Conservation (phyloP, 208 protist genomes). For the Endotrypanum monterogeii region DNA sequence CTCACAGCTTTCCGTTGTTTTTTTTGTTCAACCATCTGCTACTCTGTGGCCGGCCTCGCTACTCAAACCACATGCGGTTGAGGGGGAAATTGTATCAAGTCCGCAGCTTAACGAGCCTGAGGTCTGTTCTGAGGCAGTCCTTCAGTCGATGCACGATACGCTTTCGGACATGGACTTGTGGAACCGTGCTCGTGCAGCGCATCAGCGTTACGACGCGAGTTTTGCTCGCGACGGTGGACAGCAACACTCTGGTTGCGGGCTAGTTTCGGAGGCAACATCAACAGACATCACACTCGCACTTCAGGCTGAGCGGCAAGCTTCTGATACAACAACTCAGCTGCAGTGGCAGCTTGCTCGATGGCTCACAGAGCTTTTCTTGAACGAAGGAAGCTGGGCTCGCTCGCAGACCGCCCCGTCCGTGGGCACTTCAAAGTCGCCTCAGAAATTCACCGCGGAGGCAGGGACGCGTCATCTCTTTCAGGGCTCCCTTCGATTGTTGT, state of each 20-base stretch:
- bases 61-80: conserved; percentile 25
- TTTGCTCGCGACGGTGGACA: conserved; percentile 12
- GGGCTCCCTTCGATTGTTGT: conserved; percentile 6
- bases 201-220: conserved; percentile 29
- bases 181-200: conserved; percentile 27
- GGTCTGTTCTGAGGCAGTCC: conserved; percentile 10
- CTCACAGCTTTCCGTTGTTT: conserved; percentile 8
- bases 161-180: conserved; percentile 34
- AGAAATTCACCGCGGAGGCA: neutral
- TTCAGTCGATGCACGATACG: conserved; percentile 22
- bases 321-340: conserved; percentile 24
- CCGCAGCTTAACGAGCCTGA: conserved; percentile 5
- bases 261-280: neutral
- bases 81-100: conserved; percentile 20
- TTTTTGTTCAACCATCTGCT: conserved; percentile 24
- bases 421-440: neutral
- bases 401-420: neutral
- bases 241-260: neutral
- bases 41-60: neutral
- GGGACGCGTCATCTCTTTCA: conserved; percentile 24
- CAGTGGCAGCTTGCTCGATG: conserved; percentile 61
- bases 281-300: neutral
- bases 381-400: conserved; percentile 69
- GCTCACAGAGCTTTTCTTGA: conserved; percentile 70
- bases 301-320: conserved; percentile 10